Evolutionary conservation across 176 grass and related monocot species (phyloP).

Genomic region (Triticum timopheevii): DNA sequence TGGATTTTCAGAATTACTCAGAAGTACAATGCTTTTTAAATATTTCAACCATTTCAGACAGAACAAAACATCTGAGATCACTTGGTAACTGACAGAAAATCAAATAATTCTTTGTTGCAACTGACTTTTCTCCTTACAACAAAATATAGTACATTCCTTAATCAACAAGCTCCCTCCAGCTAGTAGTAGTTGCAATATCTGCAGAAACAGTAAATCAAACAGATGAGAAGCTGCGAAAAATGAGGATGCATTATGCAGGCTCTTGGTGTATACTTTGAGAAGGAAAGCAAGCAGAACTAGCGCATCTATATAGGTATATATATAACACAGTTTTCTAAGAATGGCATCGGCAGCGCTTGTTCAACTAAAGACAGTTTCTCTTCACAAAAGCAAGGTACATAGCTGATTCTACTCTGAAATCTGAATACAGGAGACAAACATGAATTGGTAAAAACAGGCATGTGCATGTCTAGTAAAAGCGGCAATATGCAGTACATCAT

Average conservation of each 20-base stretch:
- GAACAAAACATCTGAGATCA: not conserved
- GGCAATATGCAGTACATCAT: too few species aligned
- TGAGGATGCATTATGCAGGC: conserved; percentile 3
- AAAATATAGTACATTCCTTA: not conserved
- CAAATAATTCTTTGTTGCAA: not conserved
- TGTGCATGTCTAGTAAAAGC: too few species aligned
- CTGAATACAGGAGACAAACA: too few species aligned
- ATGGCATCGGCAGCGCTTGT: not conserved
- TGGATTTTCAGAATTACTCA: not conserved
- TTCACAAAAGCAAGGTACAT: not conserved
- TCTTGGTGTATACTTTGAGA: not conserved
- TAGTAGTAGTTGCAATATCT: not conserved
- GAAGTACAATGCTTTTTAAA: not conserved
- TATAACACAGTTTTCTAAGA: not conserved
- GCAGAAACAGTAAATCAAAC: not conserved
- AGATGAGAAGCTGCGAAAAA: not conserved
- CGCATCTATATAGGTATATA: not conserved
- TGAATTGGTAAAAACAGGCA: too few species aligned
- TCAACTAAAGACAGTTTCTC: not conserved
- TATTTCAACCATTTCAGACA: not conserved
- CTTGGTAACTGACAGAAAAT: not conserved
- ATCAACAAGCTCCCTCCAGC: not conserved
- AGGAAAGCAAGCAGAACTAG: not conserved
- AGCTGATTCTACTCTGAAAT: not conserved
- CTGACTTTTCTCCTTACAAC: not conserved